Conservation (phyloP, 2,329 filamentous ascomycete species). For the Microsporum audouinii region DNA sequence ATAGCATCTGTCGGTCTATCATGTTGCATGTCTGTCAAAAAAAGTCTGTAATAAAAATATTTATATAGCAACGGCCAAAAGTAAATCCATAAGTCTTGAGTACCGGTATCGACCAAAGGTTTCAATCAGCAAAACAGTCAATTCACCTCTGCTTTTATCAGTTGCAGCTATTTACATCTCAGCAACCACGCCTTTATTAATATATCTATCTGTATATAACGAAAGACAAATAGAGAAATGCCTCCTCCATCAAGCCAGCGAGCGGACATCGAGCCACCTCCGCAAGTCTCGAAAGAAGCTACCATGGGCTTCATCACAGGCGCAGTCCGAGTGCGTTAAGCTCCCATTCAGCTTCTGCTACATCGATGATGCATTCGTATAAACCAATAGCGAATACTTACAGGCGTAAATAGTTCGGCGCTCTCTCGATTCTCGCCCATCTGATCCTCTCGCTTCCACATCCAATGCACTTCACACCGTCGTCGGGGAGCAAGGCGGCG, state of each 20-base stretch:
- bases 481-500: background rate
- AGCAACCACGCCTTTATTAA: no score
- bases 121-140: background rate
- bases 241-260: conserved; percentile 32
- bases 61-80: background rate
- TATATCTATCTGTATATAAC: background rate
- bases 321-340: conserved; percentile 30
- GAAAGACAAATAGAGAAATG: conserved; percentile 19
- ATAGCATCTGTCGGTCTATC: background rate
- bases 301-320: conserved; percentile 34
- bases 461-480: conserved; percentile 27
- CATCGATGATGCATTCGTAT: background rate
- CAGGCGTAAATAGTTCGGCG: conserved; percentile 27
- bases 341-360: background rate
- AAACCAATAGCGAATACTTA: background rate
- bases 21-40: background rate
- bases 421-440: conserved; percentile 37
- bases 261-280: conserved; percentile 32
- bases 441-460: conserved; percentile 35
- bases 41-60: no score
- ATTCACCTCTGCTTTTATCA: background rate
- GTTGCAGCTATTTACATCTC: background rate
- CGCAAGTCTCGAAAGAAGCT: conserved; percentile 32
- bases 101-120: background rate
- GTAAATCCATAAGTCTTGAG: background rate